Percentiles rank a stretch among this genome's conserved stretches.
Conservation (phyloP, 148 eudicot species). For the Chenopodium suecicum region DNA sequence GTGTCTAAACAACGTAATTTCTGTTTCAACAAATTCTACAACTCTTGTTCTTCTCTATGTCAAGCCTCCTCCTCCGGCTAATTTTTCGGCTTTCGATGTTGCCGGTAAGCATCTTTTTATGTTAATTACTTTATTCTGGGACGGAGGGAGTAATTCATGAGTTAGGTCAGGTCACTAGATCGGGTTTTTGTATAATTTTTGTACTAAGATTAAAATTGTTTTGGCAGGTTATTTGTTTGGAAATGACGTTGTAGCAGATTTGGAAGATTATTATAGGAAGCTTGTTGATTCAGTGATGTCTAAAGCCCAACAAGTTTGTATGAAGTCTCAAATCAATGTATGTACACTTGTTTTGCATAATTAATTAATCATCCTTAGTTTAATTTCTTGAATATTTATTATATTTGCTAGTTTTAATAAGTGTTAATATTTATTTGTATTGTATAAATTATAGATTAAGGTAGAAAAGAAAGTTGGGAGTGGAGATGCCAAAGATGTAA, state of each 20-base stretch:
- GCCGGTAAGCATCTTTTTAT: constrained; percentile 30
- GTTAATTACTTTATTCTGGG: no score
- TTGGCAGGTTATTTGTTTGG: constrained; percentile 50
- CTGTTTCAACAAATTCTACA: constrained; percentile 16
- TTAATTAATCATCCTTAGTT: not conserved
- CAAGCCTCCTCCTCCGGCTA: constrained; percentile 62
- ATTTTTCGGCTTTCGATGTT: constrained; percentile 54
- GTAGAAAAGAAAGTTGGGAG: constrained; percentile 73
- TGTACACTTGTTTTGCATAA: not conserved
- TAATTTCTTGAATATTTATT: no score
- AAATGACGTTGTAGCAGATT: constrained; percentile 53
- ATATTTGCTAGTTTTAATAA: no score
- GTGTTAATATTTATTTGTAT: no score
- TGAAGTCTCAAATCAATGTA: constrained; percentile 35
- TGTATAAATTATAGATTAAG: constrained; percentile 35
- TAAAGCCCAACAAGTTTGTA: constrained; percentile 60
- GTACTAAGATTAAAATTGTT: not conserved
- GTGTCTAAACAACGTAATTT: constrained; percentile 58
- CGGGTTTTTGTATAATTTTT: not conserved
- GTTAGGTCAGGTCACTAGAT: no score
- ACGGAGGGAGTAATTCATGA: no score
- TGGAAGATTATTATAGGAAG: constrained; percentile 57
- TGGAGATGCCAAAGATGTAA: constrained; percentile 77
- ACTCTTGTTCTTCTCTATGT: constrained; percentile 71
- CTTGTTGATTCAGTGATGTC: constrained; percentile 69